phyloP scores from a whole-genome alignment of 169 alveolate species.

The Cryptosporidium parvum region DNA sequence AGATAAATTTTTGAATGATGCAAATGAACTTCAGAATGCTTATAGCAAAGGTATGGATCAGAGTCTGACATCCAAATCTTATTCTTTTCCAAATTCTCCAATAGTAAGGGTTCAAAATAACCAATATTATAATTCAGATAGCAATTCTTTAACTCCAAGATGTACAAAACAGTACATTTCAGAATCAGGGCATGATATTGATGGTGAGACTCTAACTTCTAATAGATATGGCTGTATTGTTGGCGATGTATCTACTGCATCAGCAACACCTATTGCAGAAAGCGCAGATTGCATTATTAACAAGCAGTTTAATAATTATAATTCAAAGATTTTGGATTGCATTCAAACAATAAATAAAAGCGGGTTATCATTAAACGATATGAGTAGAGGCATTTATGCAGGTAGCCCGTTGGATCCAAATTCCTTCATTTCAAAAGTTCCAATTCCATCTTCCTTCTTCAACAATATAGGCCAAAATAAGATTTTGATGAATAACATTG shows the following conservation, averaged over 20 bases:
- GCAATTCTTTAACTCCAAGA: slow-evolving; percentile 66
- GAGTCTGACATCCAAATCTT: slow-evolving; percentile 16
- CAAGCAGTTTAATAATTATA: slow-evolving; percentile 31
- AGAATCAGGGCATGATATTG: slow-evolving; percentile 32
- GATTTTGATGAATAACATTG: background rate
- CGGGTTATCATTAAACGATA: slow-evolving; percentile 16
- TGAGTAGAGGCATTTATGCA: slow-evolving; percentile 13
- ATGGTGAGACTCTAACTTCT: slow-evolving; percentile 49
- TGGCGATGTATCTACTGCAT: slow-evolving; percentile 72
- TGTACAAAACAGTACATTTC: slow-evolving; percentile 68
- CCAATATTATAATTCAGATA: slow-evolving; percentile 43
- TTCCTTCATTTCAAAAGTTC: slow-evolving; percentile 18
- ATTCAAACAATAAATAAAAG: slow-evolving; percentile 36
- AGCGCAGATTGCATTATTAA: slow-evolving; percentile 16
- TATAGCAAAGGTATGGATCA: slow-evolving; percentile 19
- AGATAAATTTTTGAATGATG: slow-evolving; percentile 29
- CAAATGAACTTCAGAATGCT: slow-evolving; percentile 25
- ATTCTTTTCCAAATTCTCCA: slow-evolving; percentile 56
- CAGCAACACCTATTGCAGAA: slow-evolving; percentile 72
- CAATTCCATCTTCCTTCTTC: slow-evolving; percentile 21
- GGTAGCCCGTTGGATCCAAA: slow-evolving; percentile 10
- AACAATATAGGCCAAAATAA: slow-evolving; percentile 18
- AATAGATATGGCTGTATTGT: slow-evolving; percentile 29
- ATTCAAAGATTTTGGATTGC: slow-evolving; percentile 52
- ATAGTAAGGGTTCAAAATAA: background rate